Evolutionary conservation across 2,329 filamentous ascomycete species (phyloP).

Genomic region (Periglandula ipomoeae): DNA sequence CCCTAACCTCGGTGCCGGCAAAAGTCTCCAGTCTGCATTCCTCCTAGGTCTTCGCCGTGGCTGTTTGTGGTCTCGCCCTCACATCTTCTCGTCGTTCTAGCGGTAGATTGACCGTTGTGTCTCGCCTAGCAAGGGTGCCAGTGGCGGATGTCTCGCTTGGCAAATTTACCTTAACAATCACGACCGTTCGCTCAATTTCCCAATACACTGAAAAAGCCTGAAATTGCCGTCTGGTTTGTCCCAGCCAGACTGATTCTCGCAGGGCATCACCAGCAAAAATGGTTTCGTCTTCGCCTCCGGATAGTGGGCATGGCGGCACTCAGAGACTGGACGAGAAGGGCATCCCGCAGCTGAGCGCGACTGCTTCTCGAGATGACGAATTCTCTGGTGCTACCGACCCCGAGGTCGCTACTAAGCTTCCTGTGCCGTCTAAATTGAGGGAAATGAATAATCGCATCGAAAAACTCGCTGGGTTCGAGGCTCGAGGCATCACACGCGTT

Average conservation of each 20-base stretch:
- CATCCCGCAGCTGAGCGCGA: neutral
- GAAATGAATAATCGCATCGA: slow-evolving; percentile 19
- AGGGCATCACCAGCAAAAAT: neutral
- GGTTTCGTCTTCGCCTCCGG: neutral
- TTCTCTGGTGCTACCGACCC: neutral
- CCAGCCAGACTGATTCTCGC: neutral
- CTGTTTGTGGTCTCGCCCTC: neutral
- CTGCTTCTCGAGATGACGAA: neutral
- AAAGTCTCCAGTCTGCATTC: neutral
- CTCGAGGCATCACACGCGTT: slow-evolving; percentile 31
- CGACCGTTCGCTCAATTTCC: neutral
- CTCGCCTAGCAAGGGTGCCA: neutral
- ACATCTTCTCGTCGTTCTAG: neutral
- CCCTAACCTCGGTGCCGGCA: neutral
- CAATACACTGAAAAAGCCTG: neutral
- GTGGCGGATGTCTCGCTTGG: slow-evolving; percentile 1
- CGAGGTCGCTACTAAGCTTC: neutral
- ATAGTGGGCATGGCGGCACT: neutral
- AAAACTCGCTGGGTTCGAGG: slow-evolving; percentile 27
- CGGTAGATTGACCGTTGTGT: neutral
- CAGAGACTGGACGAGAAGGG: slow-evolving; percentile 2
- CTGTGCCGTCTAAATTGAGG: slow-evolving; percentile 4
- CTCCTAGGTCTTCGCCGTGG: neutral
- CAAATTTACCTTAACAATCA: neutral
- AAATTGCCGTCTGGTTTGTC: neutral